Conservation (phyloP, 2,329 filamentous ascomycete species). For the Fusarium begoniae region DNA sequence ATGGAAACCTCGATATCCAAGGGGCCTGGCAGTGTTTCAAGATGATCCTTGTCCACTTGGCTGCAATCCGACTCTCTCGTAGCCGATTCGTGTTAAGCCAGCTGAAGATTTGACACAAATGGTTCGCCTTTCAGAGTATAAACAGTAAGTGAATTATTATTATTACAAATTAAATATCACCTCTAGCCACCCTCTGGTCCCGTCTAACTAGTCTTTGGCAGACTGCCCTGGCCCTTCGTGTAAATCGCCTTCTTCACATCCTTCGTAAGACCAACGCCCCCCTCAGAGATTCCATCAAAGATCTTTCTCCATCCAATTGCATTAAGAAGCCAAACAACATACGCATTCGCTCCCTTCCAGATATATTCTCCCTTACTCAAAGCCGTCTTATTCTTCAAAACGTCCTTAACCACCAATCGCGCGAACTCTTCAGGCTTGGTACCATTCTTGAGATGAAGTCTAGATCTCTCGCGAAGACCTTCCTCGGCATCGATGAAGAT, state of each 20-base stretch:
- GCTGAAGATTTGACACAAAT: accelerated
- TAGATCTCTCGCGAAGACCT: not conserved
- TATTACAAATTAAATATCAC: not conserved
- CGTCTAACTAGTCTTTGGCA: not conserved
- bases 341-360: not conserved
- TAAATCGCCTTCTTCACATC: not conserved
- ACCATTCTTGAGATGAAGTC: not conserved
- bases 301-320: not conserved
- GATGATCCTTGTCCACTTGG: not conserved
- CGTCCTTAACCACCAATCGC: not conserved
- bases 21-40: no score
- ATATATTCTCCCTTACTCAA: not conserved
- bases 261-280: not conserved
- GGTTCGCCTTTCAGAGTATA: accelerated
- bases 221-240: not conserved
- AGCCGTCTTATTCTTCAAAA: not conserved
- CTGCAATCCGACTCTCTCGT: not conserved
- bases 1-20: no score
- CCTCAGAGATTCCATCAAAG: not conserved
- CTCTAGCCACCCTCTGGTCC: accelerated
- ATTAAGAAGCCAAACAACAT: constrained; percentile 10
- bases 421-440: constrained; percentile 1
- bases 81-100: accelerated
- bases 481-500: not conserved
- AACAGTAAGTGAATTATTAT: no score